Conservation (phyloP, 2,329 filamentous ascomycete genomes). For the Arthrobotrys entomopaga region DNA sequence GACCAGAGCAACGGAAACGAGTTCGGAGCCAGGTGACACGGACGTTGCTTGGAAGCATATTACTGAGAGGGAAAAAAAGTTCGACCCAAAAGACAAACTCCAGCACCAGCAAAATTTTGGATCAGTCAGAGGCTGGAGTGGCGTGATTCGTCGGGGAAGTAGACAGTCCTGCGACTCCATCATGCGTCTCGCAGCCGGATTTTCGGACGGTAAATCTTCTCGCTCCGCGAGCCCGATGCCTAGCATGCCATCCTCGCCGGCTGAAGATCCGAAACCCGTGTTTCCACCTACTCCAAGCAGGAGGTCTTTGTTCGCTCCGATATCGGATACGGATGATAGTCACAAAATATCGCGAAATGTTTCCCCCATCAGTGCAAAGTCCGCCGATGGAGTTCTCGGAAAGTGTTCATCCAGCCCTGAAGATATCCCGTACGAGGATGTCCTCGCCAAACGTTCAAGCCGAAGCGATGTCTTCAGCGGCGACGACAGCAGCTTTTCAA, state of each 20-base stretch:
- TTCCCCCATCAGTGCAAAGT: slow-evolving; percentile 54
- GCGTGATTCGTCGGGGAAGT: slow-evolving; percentile 53
- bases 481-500: slow-evolving; percentile 56
- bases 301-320: slow-evolving; percentile 35
- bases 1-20: slow-evolving; percentile 46
- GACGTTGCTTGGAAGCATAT: slow-evolving; percentile 46
- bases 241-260: slow-evolving; percentile 52
- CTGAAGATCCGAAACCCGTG: slow-evolving; percentile 45
- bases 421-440: slow-evolving; percentile 55
- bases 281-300: slow-evolving; percentile 43
- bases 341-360: slow-evolving; percentile 33
- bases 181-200: slow-evolving; percentile 51
- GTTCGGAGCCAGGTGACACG: slow-evolving; percentile 52
- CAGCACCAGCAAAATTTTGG: slow-evolving; percentile 27
- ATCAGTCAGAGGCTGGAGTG: slow-evolving; percentile 53
- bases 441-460: slow-evolving; percentile 48
- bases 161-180: slow-evolving; percentile 55
- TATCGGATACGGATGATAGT: slow-evolving; percentile 44
- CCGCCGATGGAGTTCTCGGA: slow-evolving; percentile 41
- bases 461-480: slow-evolving; percentile 53
- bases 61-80: slow-evolving; percentile 30
- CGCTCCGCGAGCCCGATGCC: slow-evolving; percentile 53
- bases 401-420: slow-evolving; percentile 57
- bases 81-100: slow-evolving; percentile 34
- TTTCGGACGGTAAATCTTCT: slow-evolving; percentile 44